phyloP scores from a whole-genome alignment of 164 flowering plant genomes.

The Protea cynaroides region DNA sequence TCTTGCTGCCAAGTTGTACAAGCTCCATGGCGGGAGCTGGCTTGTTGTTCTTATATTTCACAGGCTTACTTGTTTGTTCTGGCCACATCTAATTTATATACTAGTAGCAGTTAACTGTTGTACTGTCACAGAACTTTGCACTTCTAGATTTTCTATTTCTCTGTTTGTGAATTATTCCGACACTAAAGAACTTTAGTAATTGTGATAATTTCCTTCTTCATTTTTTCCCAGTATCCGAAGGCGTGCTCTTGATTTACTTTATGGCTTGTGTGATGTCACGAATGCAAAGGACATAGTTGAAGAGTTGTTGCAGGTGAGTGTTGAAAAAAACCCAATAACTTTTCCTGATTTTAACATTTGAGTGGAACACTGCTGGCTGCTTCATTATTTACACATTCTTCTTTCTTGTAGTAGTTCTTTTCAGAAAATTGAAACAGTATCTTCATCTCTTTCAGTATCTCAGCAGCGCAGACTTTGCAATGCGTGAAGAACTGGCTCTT shows the following conservation, averaged over 20 bases:
- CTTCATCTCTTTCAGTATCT: constrained; percentile 64
- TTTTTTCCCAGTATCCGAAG: constrained; percentile 68
- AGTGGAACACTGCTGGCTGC: neutral
- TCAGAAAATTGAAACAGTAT: neutral
- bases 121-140: too few relatives aligned
- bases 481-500: constrained; percentile 96
- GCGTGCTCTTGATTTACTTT: constrained; percentile 97
- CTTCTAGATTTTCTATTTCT: too few relatives aligned
- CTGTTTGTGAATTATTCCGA: too few relatives aligned
- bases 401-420: neutral
- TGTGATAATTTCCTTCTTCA: neutral
- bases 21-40: too few relatives aligned
- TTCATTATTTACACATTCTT: neutral
- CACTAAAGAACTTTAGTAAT: neutral
- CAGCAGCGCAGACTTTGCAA: constrained; percentile 91
- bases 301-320: constrained; percentile 87
- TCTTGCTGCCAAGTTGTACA: too few relatives aligned
- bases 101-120: too few relatives aligned
- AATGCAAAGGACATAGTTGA: constrained; percentile 99
- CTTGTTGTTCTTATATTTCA: too few relatives aligned
- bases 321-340: neutral
- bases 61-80: too few relatives aligned
- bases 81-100: too few relatives aligned
- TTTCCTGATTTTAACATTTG: neutral
- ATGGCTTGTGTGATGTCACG: constrained; percentile 99